phyloP scores from a whole-genome alignment of 2,329 filamentous ascomycete genomes.

The Furcasterigmium furcatum region DNA sequence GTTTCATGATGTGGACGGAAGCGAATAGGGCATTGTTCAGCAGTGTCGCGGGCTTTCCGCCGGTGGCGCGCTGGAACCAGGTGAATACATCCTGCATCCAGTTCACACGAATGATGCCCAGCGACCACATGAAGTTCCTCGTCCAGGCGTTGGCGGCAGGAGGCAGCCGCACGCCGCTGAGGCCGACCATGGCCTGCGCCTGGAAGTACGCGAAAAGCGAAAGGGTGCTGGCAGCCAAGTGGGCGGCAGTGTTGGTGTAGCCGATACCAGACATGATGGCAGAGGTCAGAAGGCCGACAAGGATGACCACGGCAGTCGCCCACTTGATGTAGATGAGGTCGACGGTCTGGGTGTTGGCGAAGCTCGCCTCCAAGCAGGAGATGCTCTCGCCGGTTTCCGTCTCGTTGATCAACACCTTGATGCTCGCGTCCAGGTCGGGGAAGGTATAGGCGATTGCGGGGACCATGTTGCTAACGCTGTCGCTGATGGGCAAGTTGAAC shows the following conservation, averaged over 20 bases:
- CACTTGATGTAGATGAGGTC: constrained; percentile 86
- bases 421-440: constrained; percentile 84
- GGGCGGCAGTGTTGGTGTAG: constrained; percentile 89
- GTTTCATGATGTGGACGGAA: constrained; percentile 81
- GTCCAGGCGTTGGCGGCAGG: constrained; percentile 92
- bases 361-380: constrained; percentile 81
- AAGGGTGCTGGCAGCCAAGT: constrained; percentile 89
- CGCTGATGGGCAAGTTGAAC: constrained; percentile 62
- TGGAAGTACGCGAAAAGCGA: constrained; percentile 97
- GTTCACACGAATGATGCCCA: constrained; percentile 87
- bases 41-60: constrained; percentile 76
- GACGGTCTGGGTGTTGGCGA: constrained; percentile 92
- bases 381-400: constrained; percentile 59
- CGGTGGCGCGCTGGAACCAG: constrained; percentile 94
- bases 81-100: constrained; percentile 88
- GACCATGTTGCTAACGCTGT: constrained; percentile 59
- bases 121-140: constrained; percentile 97
- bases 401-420: constrained; percentile 77
- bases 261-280: constrained; percentile 87
- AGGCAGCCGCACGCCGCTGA: constrained; percentile 76
- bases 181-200: constrained; percentile 85
- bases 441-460: constrained; percentile 85
- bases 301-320: constrained; percentile 84
- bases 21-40: constrained; percentile 70
- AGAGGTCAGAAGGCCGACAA: constrained; percentile 77